phyloP scores from a whole-genome alignment of 208 protist genomes.

The Leishmania arabica region DNA sequence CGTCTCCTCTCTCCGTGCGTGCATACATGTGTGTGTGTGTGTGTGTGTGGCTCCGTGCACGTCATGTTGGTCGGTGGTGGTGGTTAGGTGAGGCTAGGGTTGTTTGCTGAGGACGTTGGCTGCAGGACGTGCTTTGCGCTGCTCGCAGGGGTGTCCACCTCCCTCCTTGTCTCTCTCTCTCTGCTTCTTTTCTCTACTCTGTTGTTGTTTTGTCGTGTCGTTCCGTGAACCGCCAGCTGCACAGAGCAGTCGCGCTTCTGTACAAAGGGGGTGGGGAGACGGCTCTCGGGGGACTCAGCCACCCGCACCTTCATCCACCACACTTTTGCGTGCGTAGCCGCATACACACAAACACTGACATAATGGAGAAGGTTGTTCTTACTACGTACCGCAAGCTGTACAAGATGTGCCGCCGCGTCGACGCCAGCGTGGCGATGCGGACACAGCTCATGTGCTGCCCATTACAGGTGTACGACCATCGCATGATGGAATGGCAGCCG shows the following conservation, averaged over 20 bases:
- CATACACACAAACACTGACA: background rate
- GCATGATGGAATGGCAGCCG: slow-evolving; percentile 46
- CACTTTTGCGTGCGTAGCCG: background rate
- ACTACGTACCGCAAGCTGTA: slow-evolving; percentile 79
- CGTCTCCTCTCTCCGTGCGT: too few relatives aligned
- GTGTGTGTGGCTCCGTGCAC: background rate
- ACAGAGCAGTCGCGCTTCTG: background rate
- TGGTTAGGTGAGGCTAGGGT: background rate
- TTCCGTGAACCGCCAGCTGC: background rate
- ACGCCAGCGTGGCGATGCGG: slow-evolving; percentile 62
- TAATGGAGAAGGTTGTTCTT: slow-evolving; percentile 68
- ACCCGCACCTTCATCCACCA: background rate
- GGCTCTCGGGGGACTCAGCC: background rate
- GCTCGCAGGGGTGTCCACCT: background rate
- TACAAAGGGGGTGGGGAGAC: background rate
- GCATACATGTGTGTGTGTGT: background rate
- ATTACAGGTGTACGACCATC: slow-evolving; percentile 62
- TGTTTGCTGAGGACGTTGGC: background rate
- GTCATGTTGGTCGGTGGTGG: background rate
- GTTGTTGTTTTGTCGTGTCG: background rate
- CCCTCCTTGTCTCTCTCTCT: background rate
- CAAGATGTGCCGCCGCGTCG: slow-evolving; percentile 54
- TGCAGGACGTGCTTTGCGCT: background rate
- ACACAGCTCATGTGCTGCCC: slow-evolving; percentile 65
- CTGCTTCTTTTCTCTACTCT: too few relatives aligned